phyloP scores from a whole-genome alignment of 208 protist species.

The Paratrypanosoma confusum region DNA sequence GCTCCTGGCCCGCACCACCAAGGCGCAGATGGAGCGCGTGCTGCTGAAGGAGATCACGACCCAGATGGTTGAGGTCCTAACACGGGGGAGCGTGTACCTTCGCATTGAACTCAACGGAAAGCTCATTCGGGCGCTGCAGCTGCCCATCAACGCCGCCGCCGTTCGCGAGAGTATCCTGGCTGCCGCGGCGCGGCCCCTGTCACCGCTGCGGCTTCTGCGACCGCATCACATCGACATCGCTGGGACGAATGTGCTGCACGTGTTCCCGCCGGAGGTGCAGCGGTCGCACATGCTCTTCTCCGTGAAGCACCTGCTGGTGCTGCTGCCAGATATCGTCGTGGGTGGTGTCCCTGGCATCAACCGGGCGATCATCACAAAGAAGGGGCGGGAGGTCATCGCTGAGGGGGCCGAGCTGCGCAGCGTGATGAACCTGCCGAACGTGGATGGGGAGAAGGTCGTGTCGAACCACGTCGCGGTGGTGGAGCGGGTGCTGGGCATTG shows the following conservation, averaged over 20 bases:
- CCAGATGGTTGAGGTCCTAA: conserved; percentile 85
- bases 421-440: conserved; percentile 94
- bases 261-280: conserved; percentile 57
- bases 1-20: conserved; percentile 66
- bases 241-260: conserved; percentile 42
- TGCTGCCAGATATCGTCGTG: conserved; percentile 86
- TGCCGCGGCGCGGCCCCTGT: conserved; percentile 52
- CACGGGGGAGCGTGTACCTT: conserved; percentile 76
- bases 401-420: conserved; percentile 87
- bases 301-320: conserved; percentile 76
- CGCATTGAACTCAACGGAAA: conserved; percentile 89
- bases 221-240: conserved; percentile 62
- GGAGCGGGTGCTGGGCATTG: conserved; percentile 95
- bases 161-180: conserved; percentile 75
- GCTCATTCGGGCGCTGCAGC: conserved; percentile 81
- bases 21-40: conserved; percentile 85
- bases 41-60: conserved; percentile 82
- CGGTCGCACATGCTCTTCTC: conserved; percentile 51
- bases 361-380: conserved; percentile 92
- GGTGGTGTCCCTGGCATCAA: conserved; percentile 90
- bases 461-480: conserved; percentile 98
- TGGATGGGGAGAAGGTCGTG: conserved; percentile 77
- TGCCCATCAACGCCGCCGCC: conserved; percentile 83
- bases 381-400: conserved; percentile 75
- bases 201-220: conserved; percentile 82